phyloP scores from a whole-genome alignment of 257 asterid genomes.

The Orobanche coerulescens region DNA sequence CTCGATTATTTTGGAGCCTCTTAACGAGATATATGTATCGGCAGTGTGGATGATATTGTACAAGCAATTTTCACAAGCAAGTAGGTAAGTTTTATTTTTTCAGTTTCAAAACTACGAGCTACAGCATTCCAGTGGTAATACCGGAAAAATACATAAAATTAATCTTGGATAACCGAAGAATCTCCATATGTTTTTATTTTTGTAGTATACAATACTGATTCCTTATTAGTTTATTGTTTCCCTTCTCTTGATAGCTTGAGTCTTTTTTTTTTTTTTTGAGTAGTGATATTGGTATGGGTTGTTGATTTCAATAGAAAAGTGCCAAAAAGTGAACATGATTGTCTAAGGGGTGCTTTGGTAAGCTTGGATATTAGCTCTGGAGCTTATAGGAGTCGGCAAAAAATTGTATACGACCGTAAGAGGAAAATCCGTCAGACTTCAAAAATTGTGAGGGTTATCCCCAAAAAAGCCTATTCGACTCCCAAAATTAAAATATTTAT shows the following conservation, averaged over 20 bases:
- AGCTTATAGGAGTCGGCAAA: not conserved
- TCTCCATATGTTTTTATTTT: not conserved
- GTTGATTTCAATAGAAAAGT: not conserved
- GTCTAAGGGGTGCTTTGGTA: not conserved
- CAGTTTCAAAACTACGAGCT: not conserved
- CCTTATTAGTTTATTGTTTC: not conserved
- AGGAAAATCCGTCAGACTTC: too few species aligned
- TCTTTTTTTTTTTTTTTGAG: too few species aligned
- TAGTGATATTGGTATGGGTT: too few species aligned
- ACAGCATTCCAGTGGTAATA: not conserved
- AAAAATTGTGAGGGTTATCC: too few species aligned
- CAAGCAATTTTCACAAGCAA: slow-evolving; percentile 6
- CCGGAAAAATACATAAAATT: not conserved
- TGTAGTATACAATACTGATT: not conserved
- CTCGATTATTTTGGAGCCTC: slow-evolving; percentile 12
- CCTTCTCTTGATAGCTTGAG: not conserved
- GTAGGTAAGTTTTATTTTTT: not conserved
- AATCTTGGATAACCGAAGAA: not conserved
- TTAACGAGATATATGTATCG: not conserved
- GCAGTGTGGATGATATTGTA: slow-evolving; percentile 10
- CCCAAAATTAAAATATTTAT: too few species aligned
- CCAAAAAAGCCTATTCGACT: too few species aligned
- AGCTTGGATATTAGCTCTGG: not conserved
- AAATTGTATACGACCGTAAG: too few species aligned
- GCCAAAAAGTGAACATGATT: not conserved